These are phyloP conservation scores for Trametes cubensis DNA, from an alignment of 768 basidiomycete genomes.

Conservation along the genomic window DNA sequence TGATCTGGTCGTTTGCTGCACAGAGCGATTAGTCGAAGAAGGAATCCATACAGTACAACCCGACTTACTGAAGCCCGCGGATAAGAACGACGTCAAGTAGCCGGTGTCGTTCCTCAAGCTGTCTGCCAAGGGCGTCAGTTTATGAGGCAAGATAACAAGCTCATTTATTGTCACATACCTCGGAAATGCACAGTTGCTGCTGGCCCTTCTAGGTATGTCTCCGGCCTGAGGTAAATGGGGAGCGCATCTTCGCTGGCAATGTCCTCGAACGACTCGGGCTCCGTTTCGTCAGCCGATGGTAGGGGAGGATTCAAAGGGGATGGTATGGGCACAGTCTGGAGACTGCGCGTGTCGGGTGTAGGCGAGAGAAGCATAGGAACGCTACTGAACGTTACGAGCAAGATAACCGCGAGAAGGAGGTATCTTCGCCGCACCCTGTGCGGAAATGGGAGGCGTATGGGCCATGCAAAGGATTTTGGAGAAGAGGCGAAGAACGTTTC, in stretches of 20 bases:
- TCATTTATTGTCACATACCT: conserved; percentile 22
- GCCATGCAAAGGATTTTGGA: not conserved
- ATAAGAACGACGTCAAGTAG: conserved; percentile 71
- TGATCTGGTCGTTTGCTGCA: conserved; percentile 74
- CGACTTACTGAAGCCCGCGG: conserved; percentile 62
- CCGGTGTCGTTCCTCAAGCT: conserved; percentile 58
- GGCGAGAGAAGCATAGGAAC: not conserved
- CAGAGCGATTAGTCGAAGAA: not conserved
- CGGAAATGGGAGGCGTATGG: not conserved
- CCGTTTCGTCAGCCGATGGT: not conserved
- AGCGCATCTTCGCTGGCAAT: not conserved
- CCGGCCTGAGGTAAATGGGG: conserved; percentile 12
- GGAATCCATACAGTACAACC: not conserved
- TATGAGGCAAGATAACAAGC: not conserved
- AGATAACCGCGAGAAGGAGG: not conserved
- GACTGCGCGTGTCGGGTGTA: not conserved
- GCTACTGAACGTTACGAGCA: not conserved
- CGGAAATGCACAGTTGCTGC: conserved; percentile 53
- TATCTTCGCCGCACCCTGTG: conserved; percentile 1
- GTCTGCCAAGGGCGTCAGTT: conserved; percentile 36
- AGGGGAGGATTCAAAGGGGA: not conserved
- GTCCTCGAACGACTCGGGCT: not conserved
- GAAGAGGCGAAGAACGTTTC: conserved; percentile 8
- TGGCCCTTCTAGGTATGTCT: conserved; percentile 37
- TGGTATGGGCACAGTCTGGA: not conserved